Evolutionary conservation across 2,329 filamentous ascomycete genomes (phyloP).

Genomic region (Westerdykella aurantiaca): DNA sequence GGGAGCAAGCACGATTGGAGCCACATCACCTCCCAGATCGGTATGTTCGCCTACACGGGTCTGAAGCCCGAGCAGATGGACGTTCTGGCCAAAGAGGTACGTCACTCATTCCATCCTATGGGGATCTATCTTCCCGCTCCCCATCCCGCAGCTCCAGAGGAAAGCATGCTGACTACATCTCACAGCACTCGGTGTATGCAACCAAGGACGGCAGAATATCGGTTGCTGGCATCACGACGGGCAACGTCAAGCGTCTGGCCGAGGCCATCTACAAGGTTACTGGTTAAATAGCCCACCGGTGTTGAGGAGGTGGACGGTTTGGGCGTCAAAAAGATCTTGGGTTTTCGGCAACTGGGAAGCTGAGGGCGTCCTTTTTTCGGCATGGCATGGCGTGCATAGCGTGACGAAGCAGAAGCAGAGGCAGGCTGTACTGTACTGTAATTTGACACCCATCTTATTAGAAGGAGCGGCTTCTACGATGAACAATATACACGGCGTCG

Average conservation of each 20-base stretch:
- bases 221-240: constrained; percentile 74
- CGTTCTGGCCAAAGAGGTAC: constrained; percentile 74
- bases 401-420: background rate
- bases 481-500: too few relatives aligned
- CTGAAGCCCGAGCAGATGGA: constrained; percentile 90
- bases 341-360: constrained; percentile 2
- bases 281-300: constrained; percentile 41
- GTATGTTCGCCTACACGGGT: constrained; percentile 99
- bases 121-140: background rate
- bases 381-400: constrained; percentile 7
- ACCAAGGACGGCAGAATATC: constrained; percentile 89
- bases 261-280: constrained; percentile 82
- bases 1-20: constrained; percentile 97
- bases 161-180: constrained; percentile 10
- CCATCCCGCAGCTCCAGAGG: background rate
- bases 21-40: constrained; percentile 94
- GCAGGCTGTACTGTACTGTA: constrained; percentile 15
- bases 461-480: too few relatives aligned
- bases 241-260: constrained; percentile 72
- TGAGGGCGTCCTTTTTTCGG: constrained; percentile 1
- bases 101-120: constrained; percentile 12
- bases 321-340: background rate
- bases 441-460: too few relatives aligned
- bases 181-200: constrained; percentile 84
- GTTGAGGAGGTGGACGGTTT: background rate